Evolutionary conservation across 306 rosid species (phyloP), one percentile per base, ranked within the genome.

Genomic region (Carpinus viminea): DNA sequence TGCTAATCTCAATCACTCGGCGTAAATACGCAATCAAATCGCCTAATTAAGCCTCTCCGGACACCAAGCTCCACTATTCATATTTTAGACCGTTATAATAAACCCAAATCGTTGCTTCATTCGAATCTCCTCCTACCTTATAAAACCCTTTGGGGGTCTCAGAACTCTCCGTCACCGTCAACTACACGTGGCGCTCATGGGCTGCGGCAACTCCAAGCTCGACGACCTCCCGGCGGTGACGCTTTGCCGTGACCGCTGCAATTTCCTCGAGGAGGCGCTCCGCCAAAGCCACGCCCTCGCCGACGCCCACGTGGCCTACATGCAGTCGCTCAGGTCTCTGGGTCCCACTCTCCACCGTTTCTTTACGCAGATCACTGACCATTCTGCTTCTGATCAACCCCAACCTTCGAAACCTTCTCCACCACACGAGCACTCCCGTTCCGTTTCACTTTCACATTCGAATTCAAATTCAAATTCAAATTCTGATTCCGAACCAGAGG

Each of bases 181-280:
- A 13, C 13, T 24, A 36, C 45, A 18, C 53, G 46, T 51, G 45
- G 21, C 74, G 41, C 51, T 38, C 54, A 93, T 91, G 97, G 98
- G 97, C 47, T 94, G 97, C 83, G 83, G 91, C 74, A 45, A 74
- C 84, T 94, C 97, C 9, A 89, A 61, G 60, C 88, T 92, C 34
- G 89, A 91, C 11, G 82, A 82, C 31, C 89, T 89, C 10, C 98
- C 97, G 24, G 91, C 91, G 21, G 97, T 94, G 82, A 77, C 90
- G 46, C 55, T 94, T 2, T 92, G 98, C 88, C 97, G 95, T 10
- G 97, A 94, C 74, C 97, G 98, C 48, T 91, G 91, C 89, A 86
- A 75, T n/a, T 91, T 76, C 78, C 66, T 91, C 1, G 89, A 92
- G 68, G 87, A 91, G 70, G 89, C 97, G 10, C 90, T 94, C 77